Evolutionary conservation across 2,329 filamentous ascomycete genomes (phyloP).

Genomic region (Blumeriella jaapii): DNA sequence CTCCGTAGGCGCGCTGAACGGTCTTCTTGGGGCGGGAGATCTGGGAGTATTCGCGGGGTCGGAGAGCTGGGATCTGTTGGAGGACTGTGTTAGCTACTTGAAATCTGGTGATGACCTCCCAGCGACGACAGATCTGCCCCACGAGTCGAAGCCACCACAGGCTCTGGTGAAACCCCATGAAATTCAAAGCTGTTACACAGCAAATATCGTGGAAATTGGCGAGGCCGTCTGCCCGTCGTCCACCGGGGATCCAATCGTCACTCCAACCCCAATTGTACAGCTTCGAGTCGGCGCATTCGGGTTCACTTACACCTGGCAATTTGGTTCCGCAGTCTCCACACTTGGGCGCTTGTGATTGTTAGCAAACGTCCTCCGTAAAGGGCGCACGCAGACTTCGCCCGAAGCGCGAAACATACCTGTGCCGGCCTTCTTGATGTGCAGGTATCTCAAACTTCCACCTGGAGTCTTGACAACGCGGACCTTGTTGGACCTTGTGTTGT

Average conservation of each 20-base stretch:
- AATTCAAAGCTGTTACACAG: no score
- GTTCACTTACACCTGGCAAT: conserved; percentile 82
- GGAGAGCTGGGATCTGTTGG: conserved; percentile 78
- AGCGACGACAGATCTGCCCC: no score
- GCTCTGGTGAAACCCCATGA: no score
- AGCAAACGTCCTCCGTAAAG: not conserved
- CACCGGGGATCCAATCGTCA: no score
- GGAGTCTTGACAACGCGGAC: conserved; percentile 94
- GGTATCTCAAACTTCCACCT: conserved; percentile 86
- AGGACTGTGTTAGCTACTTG: conserved; percentile 27
- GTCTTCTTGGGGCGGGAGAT: conserved; percentile 99
- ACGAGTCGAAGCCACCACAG: no score
- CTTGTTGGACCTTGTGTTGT: conserved; percentile 98
- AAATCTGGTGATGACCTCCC: no score
- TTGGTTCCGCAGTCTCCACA: conserved; percentile 98
- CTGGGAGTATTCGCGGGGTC: conserved; percentile 93
- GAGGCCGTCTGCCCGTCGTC: no score
- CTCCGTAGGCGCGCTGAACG: conserved; percentile 95
- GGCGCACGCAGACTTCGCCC: no score
- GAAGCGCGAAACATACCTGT: not conserved
- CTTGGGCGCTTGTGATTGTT: conserved; percentile 58
- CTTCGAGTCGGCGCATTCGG: not conserved
- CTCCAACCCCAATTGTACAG: no score
- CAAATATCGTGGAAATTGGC: no score
- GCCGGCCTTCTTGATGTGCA: conserved; percentile 90